Conservation (phyloP, 345 rosid genomes). For the Citrus trifoliata region DNA sequence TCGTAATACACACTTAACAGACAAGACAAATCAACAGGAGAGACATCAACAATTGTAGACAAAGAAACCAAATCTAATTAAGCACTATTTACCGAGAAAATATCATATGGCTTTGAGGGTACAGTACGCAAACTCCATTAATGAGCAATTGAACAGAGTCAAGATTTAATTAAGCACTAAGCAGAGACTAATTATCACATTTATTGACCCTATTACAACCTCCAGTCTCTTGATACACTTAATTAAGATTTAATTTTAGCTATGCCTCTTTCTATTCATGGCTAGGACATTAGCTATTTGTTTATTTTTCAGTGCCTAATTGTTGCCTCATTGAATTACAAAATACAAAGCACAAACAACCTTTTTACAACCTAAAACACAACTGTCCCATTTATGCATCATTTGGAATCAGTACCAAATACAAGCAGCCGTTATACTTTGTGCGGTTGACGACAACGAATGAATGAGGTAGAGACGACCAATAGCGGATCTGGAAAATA, state of each 20-base stretch:
- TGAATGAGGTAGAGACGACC: rapidly evolving
- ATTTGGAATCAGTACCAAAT: background rate
- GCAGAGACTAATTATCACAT: conserved; percentile 20
- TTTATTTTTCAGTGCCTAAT: conserved; percentile 7
- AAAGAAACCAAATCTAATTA: no score
- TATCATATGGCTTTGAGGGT: background rate
- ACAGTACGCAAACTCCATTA: conserved; percentile 1
- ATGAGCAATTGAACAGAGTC: conserved; percentile 1
- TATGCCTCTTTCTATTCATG: conserved; percentile 18
- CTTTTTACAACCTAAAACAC: background rate
- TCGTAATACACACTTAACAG: no score
- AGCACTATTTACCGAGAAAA: no score
- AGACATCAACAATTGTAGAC: no score
- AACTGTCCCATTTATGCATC: background rate
- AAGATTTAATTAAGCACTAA: conserved; percentile 9
- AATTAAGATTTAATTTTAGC: background rate
- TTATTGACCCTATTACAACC: conserved; percentile 5
- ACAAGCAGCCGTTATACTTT: no score
- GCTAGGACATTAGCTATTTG: conserved; percentile 8
- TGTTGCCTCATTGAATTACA: background rate
- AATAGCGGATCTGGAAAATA: no score
- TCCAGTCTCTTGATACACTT: background rate
- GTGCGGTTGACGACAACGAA: no score
- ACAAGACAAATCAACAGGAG: background rate
- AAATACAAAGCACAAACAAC: background rate